Evolutionary conservation across 306 rosid genomes (phyloP).

Genomic region (Boehmeria nivea): DNA sequence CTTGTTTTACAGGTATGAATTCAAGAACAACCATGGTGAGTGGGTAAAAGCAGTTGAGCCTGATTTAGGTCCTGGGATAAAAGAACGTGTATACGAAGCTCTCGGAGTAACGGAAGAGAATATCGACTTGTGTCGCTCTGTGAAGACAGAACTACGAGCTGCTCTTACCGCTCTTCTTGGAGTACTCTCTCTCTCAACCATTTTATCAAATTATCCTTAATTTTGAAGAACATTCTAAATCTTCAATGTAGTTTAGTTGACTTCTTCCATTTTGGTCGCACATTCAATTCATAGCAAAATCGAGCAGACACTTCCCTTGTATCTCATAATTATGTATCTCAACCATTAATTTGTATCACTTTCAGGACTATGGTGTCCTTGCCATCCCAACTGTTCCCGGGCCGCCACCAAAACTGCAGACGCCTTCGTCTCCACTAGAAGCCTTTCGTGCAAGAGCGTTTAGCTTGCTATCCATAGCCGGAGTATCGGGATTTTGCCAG

Average conservation of each 20-base stretch:
- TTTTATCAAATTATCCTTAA: no score
- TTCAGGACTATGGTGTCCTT: slow-evolving; percentile 75
- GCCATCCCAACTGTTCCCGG: slow-evolving; percentile 83
- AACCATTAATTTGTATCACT: neutral
- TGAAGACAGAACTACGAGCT: slow-evolving; percentile 49
- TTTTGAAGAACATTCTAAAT: no score
- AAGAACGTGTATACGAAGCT: slow-evolving; percentile 64
- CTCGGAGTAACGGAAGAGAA: slow-evolving; percentile 46
- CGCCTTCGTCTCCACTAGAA: slow-evolving; percentile 40
- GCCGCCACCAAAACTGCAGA: slow-evolving; percentile 68
- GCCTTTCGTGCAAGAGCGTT: slow-evolving; percentile 57
- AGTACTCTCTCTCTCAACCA: slow-evolving; percentile 37
- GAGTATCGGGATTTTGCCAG: slow-evolving; percentile 91
- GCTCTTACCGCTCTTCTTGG: slow-evolving; percentile 78
- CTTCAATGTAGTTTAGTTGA: no score
- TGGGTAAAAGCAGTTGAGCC: slow-evolving; percentile 69
- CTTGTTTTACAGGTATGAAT: slow-evolving; percentile 50
- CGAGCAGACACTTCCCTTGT: neutral
- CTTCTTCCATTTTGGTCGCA: neutral
- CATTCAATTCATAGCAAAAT: neutral
- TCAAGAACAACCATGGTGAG: slow-evolving; percentile 77
- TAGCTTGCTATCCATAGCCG: slow-evolving; percentile 76
- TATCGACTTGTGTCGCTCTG: slow-evolving; percentile 34
- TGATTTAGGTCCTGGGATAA: slow-evolving; percentile 69
- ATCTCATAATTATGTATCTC: neutral